Base-by-base conservation (phyloP, 2,329 filamentous ascomycete genomes). In the Ceratocystis destructans region DNA sequence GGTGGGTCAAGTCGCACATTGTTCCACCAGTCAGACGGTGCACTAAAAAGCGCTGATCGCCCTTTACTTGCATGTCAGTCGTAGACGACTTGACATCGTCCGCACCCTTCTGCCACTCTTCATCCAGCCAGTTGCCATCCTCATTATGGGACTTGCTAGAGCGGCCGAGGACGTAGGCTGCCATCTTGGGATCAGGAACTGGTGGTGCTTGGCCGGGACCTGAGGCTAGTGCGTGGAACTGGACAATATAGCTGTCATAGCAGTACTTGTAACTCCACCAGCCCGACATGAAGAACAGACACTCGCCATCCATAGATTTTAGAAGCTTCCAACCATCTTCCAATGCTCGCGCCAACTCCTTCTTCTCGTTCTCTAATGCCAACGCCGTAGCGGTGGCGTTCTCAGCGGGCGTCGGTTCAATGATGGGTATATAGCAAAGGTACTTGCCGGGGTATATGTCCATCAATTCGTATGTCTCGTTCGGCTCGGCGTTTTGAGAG, bases 201-300 rank as follows among this genome's bases (percentile, higher is more conserved):
- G 92, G 92, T 28, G 89, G 87, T 10, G 88, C 83, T 2, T 86
- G 86, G 68, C 86, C 85, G 57, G 84, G 81, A 20, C 76, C 76
- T 1, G 85, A 84, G 0, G 90, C 83, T 68, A 93, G 77, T 57
- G 90, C 90, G 74, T 96, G 92, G 76, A 95, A 96, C 75, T 96
- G 92, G 72, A 89, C 88, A 69, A 96, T 87, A 69, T 93, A 85
- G 69, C 87, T 82, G 73, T 89, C 89, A 77, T 96, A 94, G 79
- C 92, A 96, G 75, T 96, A 96, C 71, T 87, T 88, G 76, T 96
- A 96, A 73, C 88, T 94, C 92, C 92, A 96, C 92, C 92, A 96
- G 0, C 92, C 92, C 0, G 86, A 88, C 70, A 91, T 78, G 70
- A 80, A 84, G 77, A 93, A 96, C 69, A 96, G 83, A 75, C 92